Evolutionary conservation across 2,329 filamentous ascomycete genomes (phyloP), one percentile per base, ranked within the genome.

Genomic region (Metarhizium rileyi): DNA sequence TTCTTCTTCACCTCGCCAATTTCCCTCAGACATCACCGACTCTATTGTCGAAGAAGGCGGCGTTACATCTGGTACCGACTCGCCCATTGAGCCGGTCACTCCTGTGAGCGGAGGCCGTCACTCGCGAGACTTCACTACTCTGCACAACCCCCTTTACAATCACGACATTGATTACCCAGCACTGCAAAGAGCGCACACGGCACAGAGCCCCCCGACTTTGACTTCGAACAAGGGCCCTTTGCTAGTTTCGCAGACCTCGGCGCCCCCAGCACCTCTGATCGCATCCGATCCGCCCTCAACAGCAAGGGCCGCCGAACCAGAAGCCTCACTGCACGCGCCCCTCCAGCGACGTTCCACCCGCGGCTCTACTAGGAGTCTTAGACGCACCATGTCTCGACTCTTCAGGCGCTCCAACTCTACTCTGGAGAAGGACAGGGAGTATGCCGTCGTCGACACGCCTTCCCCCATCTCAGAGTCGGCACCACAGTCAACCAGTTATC

Each of bases 31-130:
- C 47, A 64, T 78, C 9, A 66, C 70, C 55, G 71, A 67, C 53
- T 71, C 77, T 49, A 80, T 81, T 53, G 70, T 73, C 47, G 66
- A 68, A 55, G 78, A 81, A 65, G 73, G 73, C 62, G 77, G 77
- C 65, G 80, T 52, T 30, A 51, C 83, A 61, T 80, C 78, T 8
- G 74, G 76, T 54, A 81, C 75, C 63, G 79, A 83, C 58, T 74
- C 73, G 23, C 68, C 71, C 49, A 75, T 77, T 66, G 80, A 83
- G 55, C 80, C 80, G 42, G 70, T 80, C 51, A 84, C 80, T 22
- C 81, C 80, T 44, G 74, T 79, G 52, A 82, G 79, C 57, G 72
- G 79, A 57, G 72, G 75, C 53, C 73, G 68, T 46, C 63, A 77
- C 58, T 80, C 78, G 44, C 73, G 75, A 51, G 76, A 79, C 55